A percentile compares a stretch with the other conserved stretches of the same genome.
These are phyloP conservation scores for Penicillium paxilli DNA, from an alignment of 495 filamentous ascomycete genomes.

Conservation along the genomic window DNA sequence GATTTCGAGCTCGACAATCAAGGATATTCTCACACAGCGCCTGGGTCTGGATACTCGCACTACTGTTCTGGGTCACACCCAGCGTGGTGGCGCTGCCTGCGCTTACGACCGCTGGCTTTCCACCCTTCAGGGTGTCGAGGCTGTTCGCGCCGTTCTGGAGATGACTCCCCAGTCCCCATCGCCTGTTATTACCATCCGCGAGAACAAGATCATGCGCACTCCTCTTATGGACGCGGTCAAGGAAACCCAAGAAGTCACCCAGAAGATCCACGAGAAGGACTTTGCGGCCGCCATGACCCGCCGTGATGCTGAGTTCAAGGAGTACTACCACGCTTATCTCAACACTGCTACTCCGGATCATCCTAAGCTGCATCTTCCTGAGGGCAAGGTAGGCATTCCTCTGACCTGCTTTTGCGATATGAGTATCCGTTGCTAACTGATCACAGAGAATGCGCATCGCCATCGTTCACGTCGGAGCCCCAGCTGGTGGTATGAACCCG, in stretches of 20 bases:
- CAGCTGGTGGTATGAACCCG: slow-evolving; percentile 98
- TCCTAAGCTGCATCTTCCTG: slow-evolving; percentile 60
- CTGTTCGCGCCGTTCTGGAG: slow-evolving; percentile 93
- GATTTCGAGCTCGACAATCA: slow-evolving; percentile 77
- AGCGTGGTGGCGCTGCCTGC: slow-evolving; percentile 87
- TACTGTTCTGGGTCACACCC: slow-evolving; percentile 94
- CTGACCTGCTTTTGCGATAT: background rate
- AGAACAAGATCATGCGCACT: slow-evolving; percentile 95
- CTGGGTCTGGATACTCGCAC: slow-evolving; percentile 87
- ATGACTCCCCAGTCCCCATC: slow-evolving; percentile 86
- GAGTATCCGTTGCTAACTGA: slow-evolving; percentile 8
- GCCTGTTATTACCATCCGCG: slow-evolving; percentile 90
- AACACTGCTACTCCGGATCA: slow-evolving; percentile 79
- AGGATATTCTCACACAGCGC: slow-evolving; percentile 79
- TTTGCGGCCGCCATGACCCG: slow-evolving; percentile 84
- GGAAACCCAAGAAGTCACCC: slow-evolving; percentile 78
- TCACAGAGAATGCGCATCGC: slow-evolving; percentile 83
- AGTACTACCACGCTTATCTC: slow-evolving; percentile 86
- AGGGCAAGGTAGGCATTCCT: slow-evolving; percentile 63
- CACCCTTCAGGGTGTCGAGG: slow-evolving; percentile 93
- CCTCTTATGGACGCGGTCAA: slow-evolving; percentile 86
- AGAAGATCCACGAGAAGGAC: slow-evolving; percentile 75
- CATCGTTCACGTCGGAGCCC: slow-evolving; percentile 95
- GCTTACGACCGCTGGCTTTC: slow-evolving; percentile 94
- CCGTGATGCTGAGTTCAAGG: slow-evolving; percentile 89